Evolutionary conservation across 1,284 basidiomycete genomes (phyloP).

Genomic region (Farysia itapuensis): DNA sequence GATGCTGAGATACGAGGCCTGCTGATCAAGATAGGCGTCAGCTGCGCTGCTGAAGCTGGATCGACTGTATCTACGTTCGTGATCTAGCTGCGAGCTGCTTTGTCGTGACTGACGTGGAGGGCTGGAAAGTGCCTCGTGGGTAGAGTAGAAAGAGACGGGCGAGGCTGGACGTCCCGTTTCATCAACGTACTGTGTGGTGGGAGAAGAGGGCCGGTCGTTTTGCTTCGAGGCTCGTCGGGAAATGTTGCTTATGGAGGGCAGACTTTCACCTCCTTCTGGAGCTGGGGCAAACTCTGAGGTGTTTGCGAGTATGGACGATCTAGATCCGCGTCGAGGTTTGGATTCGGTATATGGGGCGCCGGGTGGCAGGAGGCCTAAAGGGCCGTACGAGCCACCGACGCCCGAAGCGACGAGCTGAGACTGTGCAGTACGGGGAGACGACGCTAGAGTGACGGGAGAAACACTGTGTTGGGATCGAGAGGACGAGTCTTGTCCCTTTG

Average conservation of each 20-base stretch:
- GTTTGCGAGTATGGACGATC: slow-evolving; percentile 27
- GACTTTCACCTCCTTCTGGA: slow-evolving; percentile 19
- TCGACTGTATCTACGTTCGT: not conserved
- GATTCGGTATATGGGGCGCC: slow-evolving; percentile 3
- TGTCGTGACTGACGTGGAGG: slow-evolving; percentile 15
- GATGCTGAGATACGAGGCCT: not conserved
- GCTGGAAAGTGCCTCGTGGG: slow-evolving; percentile 7
- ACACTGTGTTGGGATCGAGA: slow-evolving; percentile 18
- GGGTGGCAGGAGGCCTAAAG: slow-evolving; percentile 2
- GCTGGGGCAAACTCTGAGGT: slow-evolving; percentile 12
- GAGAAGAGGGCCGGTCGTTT: slow-evolving; percentile 3
- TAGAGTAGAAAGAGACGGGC: slow-evolving; percentile 30
- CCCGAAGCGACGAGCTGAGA: slow-evolving; percentile 17
- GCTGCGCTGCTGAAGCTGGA: slow-evolving; percentile 1
- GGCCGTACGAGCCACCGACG: slow-evolving; percentile 5
- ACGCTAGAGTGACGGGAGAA: no score
- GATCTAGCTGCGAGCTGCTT: slow-evolving; percentile 7
- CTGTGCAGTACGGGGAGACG: no score
- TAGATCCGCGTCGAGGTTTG: slow-evolving; percentile 17
- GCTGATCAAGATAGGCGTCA: not conserved
- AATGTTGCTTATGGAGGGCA: slow-evolving; percentile 21
- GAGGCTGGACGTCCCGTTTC: slow-evolving; percentile 11
- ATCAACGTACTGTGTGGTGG: not conserved
- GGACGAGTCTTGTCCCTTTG: slow-evolving; percentile 7
- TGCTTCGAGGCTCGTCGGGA: slow-evolving; percentile 10